phyloP scores from a whole-genome alignment of 202 grass and related monocot genomes.

The Panicum hallii region DNA sequence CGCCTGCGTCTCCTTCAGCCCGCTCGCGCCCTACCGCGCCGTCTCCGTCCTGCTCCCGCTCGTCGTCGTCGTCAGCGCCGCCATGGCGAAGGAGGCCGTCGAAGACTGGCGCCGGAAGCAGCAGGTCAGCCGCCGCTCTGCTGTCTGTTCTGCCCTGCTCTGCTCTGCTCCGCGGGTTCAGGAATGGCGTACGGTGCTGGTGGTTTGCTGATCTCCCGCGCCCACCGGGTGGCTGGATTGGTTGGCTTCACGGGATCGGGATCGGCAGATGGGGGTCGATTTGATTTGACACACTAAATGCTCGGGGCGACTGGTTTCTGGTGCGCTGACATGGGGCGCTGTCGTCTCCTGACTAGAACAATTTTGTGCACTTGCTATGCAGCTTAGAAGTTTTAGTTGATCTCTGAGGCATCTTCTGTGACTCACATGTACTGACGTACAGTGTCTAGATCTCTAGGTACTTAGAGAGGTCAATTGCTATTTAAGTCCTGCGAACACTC shows the following conservation, averaged over 20 bases:
- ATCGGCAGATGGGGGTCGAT: background rate
- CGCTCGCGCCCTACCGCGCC: slow-evolving; percentile 79
- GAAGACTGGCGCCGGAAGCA: slow-evolving; percentile 78
- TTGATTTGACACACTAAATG: background rate
- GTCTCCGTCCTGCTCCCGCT: slow-evolving; percentile 76
- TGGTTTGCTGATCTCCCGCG: background rate
- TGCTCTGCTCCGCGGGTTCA: background rate
- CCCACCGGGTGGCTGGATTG: background rate
- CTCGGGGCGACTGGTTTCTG: background rate
- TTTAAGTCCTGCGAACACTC: background rate
- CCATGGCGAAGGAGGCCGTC: slow-evolving; percentile 80
- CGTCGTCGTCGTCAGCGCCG: slow-evolving; percentile 62
- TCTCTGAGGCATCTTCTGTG: background rate
- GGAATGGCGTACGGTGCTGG: background rate
- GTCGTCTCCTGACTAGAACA: background rate
- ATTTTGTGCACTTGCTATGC: background rate
- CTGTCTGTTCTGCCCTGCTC: background rate
- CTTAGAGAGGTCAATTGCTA: background rate
- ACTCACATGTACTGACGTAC: background rate
- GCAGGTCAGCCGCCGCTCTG: slow-evolving; percentile 47
- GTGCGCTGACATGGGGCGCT: background rate
- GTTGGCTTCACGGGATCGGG: background rate
- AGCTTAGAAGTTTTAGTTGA: background rate
- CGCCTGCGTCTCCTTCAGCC: slow-evolving; percentile 71
- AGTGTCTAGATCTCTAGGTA: background rate